Evolutionary conservation across 106 monocot species (phyloP).

Genomic region (Dactylorhiza incarnata): DNA sequence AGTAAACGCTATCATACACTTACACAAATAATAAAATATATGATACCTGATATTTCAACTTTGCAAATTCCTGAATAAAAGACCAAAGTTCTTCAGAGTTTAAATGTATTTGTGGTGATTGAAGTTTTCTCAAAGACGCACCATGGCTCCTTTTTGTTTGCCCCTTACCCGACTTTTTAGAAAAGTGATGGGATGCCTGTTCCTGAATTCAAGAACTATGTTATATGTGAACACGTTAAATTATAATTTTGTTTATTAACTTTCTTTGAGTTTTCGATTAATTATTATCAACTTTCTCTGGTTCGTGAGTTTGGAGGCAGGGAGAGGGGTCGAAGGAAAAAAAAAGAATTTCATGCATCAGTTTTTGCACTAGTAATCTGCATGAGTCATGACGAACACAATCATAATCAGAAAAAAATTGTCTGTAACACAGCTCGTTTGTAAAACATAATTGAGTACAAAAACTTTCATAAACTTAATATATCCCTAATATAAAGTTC

Average conservation of each 20-base stretch:
- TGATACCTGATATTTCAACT: slow-evolving; percentile 80
- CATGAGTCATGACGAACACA: no score
- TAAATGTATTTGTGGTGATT: slow-evolving; percentile 35
- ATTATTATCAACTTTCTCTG: no score
- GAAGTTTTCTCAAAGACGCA: slow-evolving; percentile 22
- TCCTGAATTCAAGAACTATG: slow-evolving; percentile 25
- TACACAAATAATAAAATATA: neutral
- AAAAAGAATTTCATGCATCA: neutral
- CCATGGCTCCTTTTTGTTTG: slow-evolving; percentile 28
- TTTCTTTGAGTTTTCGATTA: neutral
- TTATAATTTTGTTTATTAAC: neutral
- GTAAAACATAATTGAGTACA: neutral
- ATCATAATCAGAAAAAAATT: no score
- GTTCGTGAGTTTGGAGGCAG: neutral
- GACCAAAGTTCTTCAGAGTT: slow-evolving; percentile 74
- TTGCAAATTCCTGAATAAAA: slow-evolving; percentile 72
- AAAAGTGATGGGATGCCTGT: slow-evolving; percentile 23
- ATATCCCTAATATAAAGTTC: no score
- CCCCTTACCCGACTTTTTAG: slow-evolving; percentile 33
- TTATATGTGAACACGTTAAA: neutral
- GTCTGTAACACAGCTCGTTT: neutral
- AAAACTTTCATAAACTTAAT: neutral
- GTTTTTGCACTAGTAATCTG: no score
- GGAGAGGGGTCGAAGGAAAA: neutral
- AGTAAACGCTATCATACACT: neutral